Base-by-base conservation (phyloP, 2,329 filamentous ascomycete species). In the Diaporthe ilicicola region DNA sequence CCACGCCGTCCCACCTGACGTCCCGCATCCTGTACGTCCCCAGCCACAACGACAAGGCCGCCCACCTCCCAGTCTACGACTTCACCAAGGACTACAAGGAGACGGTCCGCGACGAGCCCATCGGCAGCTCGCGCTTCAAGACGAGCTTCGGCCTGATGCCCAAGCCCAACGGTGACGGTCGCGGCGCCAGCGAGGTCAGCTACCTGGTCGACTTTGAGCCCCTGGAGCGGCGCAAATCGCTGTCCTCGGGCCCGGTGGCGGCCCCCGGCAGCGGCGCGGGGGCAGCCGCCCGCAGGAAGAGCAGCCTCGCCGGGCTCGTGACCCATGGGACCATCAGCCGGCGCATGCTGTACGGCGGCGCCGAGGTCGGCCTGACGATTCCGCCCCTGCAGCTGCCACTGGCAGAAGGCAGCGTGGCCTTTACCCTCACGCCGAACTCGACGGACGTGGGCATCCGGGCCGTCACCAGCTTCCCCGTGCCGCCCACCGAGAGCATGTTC, bases 171-270 rank as follows among this genome's bases (percentile, higher is more conserved):
- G 72, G 72, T 4, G 72, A 73, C 55, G 72, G 72, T 29, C 44
- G 59, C 24, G 67, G 70, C 37, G 15, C 61, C 24, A 54, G 62
- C 42, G 70, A 67, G 12, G 72, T 73, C 0, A 53, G 59, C 12
- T 73, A 73, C 39, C 66, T 73, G 4, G 51, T 72, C 34, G 72
- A 73, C 61, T 70, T 73, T 12, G 68, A 72, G 56, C 50, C 71
- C 1, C 56, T 37, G 24, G 68, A 70, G 55, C 68, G 48, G 24
- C 66, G 68, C 39, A 61, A n/a, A 19, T 56, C 68, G 2, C 12
- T 65, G n/a, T n/a, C n/a, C 19, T 44, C 70, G 7, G 70, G 70
- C 12, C 44, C 42, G 22, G 15, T 10, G 8, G 34, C 3, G 8
- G 34, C 3, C 37, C 27, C 50, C 34, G 12, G 22, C 48, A 48